Conservation (phyloP, 305 asterid species). For the Fraxinus nigra region DNA sequence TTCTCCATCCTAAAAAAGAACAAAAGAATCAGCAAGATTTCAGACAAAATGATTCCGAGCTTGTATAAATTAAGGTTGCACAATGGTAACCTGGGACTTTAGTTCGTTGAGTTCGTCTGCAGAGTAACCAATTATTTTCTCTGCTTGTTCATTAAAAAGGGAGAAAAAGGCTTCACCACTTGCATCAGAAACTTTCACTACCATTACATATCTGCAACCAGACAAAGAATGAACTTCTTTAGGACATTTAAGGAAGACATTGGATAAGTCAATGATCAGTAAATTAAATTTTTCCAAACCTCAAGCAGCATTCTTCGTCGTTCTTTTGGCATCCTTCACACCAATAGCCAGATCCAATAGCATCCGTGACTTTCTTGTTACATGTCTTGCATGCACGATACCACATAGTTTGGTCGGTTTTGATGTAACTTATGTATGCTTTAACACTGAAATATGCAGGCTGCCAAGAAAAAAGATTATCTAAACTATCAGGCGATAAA, state of each 20-base stretch:
- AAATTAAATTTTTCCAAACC: slow-evolving; percentile 37
- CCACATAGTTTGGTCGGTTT: slow-evolving; percentile 91
- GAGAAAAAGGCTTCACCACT: slow-evolving; percentile 83
- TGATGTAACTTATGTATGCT: slow-evolving; percentile 66
- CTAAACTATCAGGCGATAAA: not conserved
- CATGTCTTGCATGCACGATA: slow-evolving; percentile 89
- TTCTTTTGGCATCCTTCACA: slow-evolving; percentile 80
- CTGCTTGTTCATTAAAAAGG: slow-evolving; percentile 75
- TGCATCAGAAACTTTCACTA: slow-evolving; percentile 65
- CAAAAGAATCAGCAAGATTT: not conserved
- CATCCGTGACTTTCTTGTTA: slow-evolving; percentile 82
- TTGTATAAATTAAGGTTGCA: not conserved
- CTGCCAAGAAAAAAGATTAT: slow-evolving; percentile 32
- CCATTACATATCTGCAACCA: slow-evolving; percentile 64
- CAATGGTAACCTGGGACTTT: slow-evolving; percentile 49
- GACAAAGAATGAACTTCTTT: not conserved
- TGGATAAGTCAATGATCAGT: not conserved
- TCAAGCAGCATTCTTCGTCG: slow-evolving; percentile 54
- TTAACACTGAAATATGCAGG: slow-evolving; percentile 64
- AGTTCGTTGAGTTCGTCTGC: slow-evolving; percentile 79
- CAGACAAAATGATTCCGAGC: not conserved
- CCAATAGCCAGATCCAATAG: slow-evolving; percentile 75
- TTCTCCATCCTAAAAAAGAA: slow-evolving; percentile 49
- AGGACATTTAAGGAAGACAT: not conserved
- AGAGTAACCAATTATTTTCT: slow-evolving; percentile 65